Conservation (phyloP, 352 stramenopile species). For the Peronospora belbahrii region DNA sequence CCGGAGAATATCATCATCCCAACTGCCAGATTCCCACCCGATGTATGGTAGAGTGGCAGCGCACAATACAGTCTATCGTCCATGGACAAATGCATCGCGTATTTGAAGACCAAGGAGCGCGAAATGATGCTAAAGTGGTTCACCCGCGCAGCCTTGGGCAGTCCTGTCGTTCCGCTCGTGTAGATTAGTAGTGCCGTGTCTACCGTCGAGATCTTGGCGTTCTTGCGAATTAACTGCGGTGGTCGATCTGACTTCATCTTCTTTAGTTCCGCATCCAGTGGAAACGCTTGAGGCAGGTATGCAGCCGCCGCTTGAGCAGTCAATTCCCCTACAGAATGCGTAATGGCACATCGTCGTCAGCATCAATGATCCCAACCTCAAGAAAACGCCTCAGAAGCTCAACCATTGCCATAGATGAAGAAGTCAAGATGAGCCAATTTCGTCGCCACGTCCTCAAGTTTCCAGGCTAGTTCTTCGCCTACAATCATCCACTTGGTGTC, state of each 20-base stretch:
- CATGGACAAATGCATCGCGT: constrained; percentile 39
- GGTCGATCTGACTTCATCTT: constrained; percentile 24
- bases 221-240: constrained; percentile 15
- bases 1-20: constrained; percentile 76
- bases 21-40: constrained; percentile 68
- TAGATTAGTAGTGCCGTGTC: constrained; percentile 80
- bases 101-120: constrained; percentile 45
- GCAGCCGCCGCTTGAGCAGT: constrained; percentile 1
- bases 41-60: constrained; percentile 82
- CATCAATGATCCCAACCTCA: neutral
- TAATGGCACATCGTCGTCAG: constrained; percentile 1
- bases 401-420: constrained; percentile 49
- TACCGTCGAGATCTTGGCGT: constrained; percentile 34
- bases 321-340: constrained; percentile 11
- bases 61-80: constrained; percentile 72
- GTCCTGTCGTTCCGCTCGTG: constrained; percentile 74
- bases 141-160: constrained; percentile 73
- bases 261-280: constrained; percentile 35
- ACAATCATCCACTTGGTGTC: constrained; percentile 59
- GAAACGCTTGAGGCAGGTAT: constrained; percentile 33
- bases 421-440: constrained; percentile 36
- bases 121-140: constrained; percentile 69
- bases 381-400: neutral
- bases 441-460: constrained; percentile 27
- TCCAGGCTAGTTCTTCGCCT: constrained; percentile 48